A percentile compares a stretch with the other conserved stretches of the same genome.
Evolutionary conservation across 73 alveolate genomes (phyloP).

Genomic region (Blepharisma japonicum): DNA sequence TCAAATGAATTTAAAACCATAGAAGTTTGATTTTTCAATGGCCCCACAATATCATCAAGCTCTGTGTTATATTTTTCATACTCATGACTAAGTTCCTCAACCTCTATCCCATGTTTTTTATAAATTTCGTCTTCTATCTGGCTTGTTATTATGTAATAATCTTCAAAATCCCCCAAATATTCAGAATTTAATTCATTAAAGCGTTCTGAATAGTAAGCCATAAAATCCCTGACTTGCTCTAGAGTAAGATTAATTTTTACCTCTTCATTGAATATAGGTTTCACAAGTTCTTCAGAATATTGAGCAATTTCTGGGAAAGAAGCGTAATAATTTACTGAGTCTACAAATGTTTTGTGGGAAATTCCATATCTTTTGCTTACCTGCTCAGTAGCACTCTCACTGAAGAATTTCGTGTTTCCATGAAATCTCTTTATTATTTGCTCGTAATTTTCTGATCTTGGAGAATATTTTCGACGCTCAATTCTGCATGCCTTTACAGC

Average conservation of each 20-base stretch:
- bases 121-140: slow-evolving; percentile 23
- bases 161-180: too few species aligned
- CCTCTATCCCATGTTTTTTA: background rate
- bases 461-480: slow-evolving; percentile 11
- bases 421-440: background rate
- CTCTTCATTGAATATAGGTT: too few species aligned
- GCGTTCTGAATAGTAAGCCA: too few species aligned
- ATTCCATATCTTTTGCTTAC: background rate
- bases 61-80: background rate
- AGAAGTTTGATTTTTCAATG: background rate
- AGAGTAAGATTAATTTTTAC: too few species aligned
- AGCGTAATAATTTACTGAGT: background rate
- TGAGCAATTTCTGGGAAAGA: too few species aligned
- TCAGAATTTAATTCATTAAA: too few species aligned
- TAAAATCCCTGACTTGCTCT: too few species aligned
- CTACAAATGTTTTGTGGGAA: background rate
- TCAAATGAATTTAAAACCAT: background rate
- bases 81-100: background rate
- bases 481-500: background rate
- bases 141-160: background rate
- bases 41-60: background rate
- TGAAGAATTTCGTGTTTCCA: background rate
- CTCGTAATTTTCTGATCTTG: background rate
- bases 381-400: background rate
- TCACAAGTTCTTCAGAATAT: too few species aligned